Conservation (phyloP, 345 rosid species). For the Citrus unshiu region DNA sequence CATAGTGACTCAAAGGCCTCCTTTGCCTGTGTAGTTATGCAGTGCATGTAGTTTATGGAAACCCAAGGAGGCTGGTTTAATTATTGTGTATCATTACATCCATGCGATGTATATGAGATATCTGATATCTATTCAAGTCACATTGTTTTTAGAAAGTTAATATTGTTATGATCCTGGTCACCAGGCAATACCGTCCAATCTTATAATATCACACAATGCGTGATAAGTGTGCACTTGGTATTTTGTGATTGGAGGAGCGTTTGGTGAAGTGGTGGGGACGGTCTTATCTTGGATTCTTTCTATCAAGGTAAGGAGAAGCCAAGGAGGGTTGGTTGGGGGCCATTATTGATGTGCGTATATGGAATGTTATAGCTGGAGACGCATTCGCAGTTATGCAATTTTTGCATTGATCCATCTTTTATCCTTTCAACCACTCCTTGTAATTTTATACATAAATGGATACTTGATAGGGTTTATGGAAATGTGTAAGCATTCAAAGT, state of each 20-base stretch:
- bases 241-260: not conserved
- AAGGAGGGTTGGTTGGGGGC: not conserved
- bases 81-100: constrained; percentile 5
- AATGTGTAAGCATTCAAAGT: not conserved
- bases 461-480: not conserved
- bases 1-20: not conserved
- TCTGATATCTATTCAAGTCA: not conserved
- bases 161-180: not conserved
- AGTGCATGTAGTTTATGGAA: not conserved
- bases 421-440: not conserved
- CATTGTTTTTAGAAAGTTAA: not conserved
- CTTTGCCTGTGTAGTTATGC: not conserved
- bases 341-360: not conserved
- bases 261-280: not conserved
- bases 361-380: not conserved
- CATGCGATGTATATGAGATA: not conserved
- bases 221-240: not conserved
- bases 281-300: not conserved
- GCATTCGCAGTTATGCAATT: not conserved
- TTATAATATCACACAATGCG: not conserved
- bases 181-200: not conserved
- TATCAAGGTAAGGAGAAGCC: not conserved
- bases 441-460: not conserved
- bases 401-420: not conserved
- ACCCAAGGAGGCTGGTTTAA: constrained; percentile 8